Base-by-base conservation (phyloP, 208 protist genomes). In the Tritrichomonas musculus region DNA sequence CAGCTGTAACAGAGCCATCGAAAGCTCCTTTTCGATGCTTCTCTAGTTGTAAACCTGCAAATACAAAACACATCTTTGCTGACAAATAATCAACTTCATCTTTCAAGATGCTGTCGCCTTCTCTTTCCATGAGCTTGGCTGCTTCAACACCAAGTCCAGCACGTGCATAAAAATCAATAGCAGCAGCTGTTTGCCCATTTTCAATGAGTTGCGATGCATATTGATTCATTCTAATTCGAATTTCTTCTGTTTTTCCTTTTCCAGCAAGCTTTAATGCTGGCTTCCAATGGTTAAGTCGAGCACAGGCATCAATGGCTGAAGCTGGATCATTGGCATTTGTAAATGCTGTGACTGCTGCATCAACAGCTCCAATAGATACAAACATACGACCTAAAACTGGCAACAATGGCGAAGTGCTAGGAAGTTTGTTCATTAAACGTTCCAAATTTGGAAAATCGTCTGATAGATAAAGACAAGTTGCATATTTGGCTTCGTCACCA, bases 211-310 rank as follows among this genome's bases (percentile, higher is more conserved):
- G 4, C 36, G 20, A 4, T 53, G 73, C 73, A 53, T 84, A 84
- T 53, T 84, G 20, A n/a, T 47, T 44, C 73, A 84, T 84, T 33
- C 73, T 49, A 1, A 20, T 44, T 53, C 41, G 20, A n/a, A 84
- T 84, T 84, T 84, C 73, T 20, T 53, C 22, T 1, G 3, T 84
- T 20, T 44, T 84, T 33, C 41, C 36, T 53, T 84, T 84, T 11
- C 73, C 36, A 27, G 73, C 73, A 33, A 84, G 44, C 22, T 53
- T 53, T 5, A 84, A 53, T 17, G 73, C 73, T 53, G 73, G 36
- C 20, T 84, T 84, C 73, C 73, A 84, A 53, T 84, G 73, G 44
- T 84, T 84, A 11, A 84, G 25, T 84, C 73, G 9, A n/a, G 73
- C 73, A n/a, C 73, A 84, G 36, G 73, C 73, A 53, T 84, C 73